These are phyloP conservation scores for Coccomyxa sp. DNA, from an alignment of 139 green algal genomes.

Conservation along the genomic window DNA sequence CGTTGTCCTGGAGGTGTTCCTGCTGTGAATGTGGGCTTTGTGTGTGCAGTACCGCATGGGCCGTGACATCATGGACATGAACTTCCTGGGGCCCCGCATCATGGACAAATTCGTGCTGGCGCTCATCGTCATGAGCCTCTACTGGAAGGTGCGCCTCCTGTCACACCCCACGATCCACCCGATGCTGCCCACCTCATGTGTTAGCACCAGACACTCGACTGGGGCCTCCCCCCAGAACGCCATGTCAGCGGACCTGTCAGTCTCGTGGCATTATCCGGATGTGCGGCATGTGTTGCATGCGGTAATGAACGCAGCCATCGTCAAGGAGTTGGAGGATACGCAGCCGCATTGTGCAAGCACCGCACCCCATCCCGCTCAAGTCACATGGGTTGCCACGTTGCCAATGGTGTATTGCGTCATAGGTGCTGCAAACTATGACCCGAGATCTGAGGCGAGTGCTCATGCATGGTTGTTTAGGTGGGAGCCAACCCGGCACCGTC, in stretches of 20 bases:
- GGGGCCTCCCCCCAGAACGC: no score
- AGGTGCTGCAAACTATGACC: no score
- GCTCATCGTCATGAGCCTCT: slow-evolving; percentile 67
- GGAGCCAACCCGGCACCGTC: slow-evolving; percentile 8
- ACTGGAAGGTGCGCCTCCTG: slow-evolving; percentile 27
- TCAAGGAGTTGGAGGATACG: not conserved
- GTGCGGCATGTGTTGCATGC: not conserved
- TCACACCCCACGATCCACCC: not conserved
- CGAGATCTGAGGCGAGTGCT: no score
- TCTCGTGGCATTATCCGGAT: not conserved
- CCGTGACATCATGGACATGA: slow-evolving; percentile 57
- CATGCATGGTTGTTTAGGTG: not conserved
- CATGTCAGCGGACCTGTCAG: not conserved
- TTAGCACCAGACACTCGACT: no score
- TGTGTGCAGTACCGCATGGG: slow-evolving; percentile 58
- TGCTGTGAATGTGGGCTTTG: not conserved
- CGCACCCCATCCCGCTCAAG: no score
- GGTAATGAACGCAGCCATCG: not conserved
- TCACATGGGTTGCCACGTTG: no score
- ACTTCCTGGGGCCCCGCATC: slow-evolving; percentile 66
- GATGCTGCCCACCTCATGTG: not conserved
- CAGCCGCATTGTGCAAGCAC: no score
- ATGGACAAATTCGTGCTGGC: slow-evolving; percentile 59
- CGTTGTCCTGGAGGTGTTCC: no score
- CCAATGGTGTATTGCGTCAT: no score